These are phyloP conservation scores for Leishmania turanica DNA, from an alignment of 208 protist genomes.

Conservation along the genomic window DNA sequence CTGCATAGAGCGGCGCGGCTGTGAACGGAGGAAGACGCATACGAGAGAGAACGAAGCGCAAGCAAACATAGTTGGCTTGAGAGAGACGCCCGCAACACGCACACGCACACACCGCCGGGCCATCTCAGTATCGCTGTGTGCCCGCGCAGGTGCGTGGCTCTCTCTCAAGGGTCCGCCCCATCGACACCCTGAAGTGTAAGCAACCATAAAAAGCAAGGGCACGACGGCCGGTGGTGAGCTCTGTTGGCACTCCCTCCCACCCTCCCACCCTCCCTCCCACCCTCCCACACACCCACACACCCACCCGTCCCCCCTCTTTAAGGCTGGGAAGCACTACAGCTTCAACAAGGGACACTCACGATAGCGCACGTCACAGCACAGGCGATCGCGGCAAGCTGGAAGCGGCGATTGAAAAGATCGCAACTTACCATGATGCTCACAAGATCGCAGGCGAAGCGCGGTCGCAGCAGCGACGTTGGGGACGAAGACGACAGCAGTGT, in stretches of 20 bases:
- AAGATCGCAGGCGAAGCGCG: conserved; percentile 19
- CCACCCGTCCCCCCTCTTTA: neutral
- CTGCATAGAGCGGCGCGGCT: neutral
- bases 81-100: too few species aligned
- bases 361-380: neutral
- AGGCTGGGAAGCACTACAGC: neutral
- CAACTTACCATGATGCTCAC: conserved; percentile 24
- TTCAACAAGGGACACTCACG: neutral
- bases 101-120: neutral
- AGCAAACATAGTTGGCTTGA: too few species aligned
- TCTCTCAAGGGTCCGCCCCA: neutral
- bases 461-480: conserved; percentile 11
- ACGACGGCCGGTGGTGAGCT: neutral
- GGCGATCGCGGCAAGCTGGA: neutral
- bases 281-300: neutral
- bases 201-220: neutral
- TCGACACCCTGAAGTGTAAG: neutral
- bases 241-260: neutral
- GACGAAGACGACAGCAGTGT: conserved; percentile 6
- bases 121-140: neutral
- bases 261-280: too few species aligned
- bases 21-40: neutral
- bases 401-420: neutral
- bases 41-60: neutral
- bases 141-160: neutral